These are phyloP conservation scores for Arabidopsis hybrid DNA, from an alignment of 441 rosid species.

Conservation along the genomic window DNA sequence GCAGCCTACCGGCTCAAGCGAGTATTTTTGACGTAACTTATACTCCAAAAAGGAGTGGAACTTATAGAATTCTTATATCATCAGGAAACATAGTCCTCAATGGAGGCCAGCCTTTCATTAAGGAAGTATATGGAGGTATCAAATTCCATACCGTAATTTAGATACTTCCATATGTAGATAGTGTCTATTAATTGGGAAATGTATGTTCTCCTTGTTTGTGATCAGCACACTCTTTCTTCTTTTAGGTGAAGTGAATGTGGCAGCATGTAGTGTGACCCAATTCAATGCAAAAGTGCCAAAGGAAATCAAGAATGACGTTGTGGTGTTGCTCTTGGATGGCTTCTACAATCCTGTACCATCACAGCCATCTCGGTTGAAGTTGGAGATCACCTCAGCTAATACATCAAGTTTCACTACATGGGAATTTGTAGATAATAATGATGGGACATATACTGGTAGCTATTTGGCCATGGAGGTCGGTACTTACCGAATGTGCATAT, in stretches of 20 bases:
- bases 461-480: constrained; percentile 71
- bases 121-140: constrained; percentile 80
- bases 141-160: constrained; percentile 2
- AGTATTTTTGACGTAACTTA: constrained; percentile 61
- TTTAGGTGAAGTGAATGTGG: constrained; percentile 67
- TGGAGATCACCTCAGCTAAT: constrained; percentile 68
- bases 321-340: constrained; percentile 68
- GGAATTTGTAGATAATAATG: constrained; percentile 61
- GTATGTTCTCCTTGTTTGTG: not conserved
- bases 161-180: constrained; percentile 1
- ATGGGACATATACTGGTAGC: constrained; percentile 74
- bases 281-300: constrained; percentile 63
- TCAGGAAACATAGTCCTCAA: constrained; percentile 76
- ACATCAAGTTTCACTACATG: constrained; percentile 67
- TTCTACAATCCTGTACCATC: constrained; percentile 65
- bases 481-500: constrained; percentile 68
- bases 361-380: constrained; percentile 60
- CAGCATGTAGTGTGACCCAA: constrained; percentile 57
- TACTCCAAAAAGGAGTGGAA: constrained; percentile 74
- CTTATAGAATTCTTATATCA: constrained; percentile 57
- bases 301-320: constrained; percentile 66
- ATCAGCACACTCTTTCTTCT: constrained; percentile 13
- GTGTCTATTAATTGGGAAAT: not conserved
- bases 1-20: constrained; percentile 45
- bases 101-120: constrained; percentile 66